phyloP scores from a whole-genome alignment of 1,284 basidiomycete species.

The Puccinia sorghi region DNA sequence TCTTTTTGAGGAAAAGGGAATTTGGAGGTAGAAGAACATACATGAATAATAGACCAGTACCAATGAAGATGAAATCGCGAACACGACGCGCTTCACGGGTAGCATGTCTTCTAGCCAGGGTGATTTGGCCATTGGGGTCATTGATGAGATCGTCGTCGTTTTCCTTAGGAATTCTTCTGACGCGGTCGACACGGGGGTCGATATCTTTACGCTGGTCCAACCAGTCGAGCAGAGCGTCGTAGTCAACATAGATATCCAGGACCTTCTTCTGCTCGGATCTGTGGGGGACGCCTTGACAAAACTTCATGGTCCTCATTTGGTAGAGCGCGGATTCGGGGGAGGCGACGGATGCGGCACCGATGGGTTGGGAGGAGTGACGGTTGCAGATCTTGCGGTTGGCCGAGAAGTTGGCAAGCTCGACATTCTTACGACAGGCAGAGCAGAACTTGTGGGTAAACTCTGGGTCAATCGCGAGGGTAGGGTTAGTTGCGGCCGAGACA shows the following conservation, averaged over 20 bases:
- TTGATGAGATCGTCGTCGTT: constrained; percentile 26
- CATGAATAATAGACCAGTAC: constrained; percentile 40
- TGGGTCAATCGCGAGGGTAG: background rate
- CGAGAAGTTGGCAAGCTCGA: constrained; percentile 8
- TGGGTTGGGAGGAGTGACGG: constrained; percentile 17
- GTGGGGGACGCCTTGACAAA: constrained; percentile 25
- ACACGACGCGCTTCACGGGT: constrained; percentile 39
- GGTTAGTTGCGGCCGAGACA: background rate
- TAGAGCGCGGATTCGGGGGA: constrained; percentile 35
- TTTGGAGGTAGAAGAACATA: background rate
- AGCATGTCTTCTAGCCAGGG: constrained; percentile 30
- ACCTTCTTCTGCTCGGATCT: constrained; percentile 35
- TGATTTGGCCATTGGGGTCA: constrained; percentile 26
- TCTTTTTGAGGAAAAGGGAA: background rate
- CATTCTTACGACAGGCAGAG: constrained; percentile 23
- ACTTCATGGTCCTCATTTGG: constrained; percentile 29
- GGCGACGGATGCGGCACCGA: constrained; percentile 14
- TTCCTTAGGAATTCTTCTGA: constrained; percentile 37
- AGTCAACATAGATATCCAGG: constrained; percentile 39
- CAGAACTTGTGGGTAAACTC: constrained; percentile 30
- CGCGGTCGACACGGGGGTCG: constrained; percentile 32
- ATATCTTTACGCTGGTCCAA: constrained; percentile 34
- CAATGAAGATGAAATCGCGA: constrained; percentile 38
- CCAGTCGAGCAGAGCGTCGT: constrained; percentile 31
- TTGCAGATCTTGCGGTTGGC: constrained; percentile 34